Evolutionary conservation across 2,329 filamentous ascomycete species (phyloP).

Genomic region (Ambrosiella cleistominuta): DNA sequence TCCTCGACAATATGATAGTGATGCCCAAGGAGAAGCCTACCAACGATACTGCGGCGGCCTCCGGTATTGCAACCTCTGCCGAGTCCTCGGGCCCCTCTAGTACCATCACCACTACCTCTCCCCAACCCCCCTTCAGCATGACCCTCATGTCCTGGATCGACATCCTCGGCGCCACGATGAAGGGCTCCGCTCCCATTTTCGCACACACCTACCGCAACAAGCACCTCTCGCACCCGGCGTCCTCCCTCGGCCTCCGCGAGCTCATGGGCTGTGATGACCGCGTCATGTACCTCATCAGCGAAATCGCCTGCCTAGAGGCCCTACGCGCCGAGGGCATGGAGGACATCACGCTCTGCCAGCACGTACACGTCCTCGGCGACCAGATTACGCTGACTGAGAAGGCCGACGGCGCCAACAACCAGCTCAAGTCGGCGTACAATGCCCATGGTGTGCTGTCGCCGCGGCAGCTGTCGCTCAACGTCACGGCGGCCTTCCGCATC

Average conservation of each 20-base stretch:
- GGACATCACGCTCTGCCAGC: conserved; percentile 69
- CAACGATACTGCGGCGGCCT: not conserved
- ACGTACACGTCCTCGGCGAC: conserved; percentile 72
- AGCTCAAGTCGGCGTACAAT: conserved; percentile 27
- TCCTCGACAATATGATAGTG: not conserved
- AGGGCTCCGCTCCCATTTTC: conserved; percentile 68
- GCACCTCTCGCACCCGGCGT: conserved; percentile 51
- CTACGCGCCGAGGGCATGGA: conserved; percentile 72
- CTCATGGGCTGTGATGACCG: conserved; percentile 96
- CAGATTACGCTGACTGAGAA: conserved; percentile 72
- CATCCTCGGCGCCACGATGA: conserved; percentile 86
- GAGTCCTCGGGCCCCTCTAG: not conserved
- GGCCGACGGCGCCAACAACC: conserved; percentile 32
- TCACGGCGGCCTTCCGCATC: conserved; percentile 77
- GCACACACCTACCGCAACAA: conserved; percentile 93
- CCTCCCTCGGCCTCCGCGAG: conserved; percentile 59
- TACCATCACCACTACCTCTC: conserved; percentile 6
- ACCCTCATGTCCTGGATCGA: conserved; percentile 89
- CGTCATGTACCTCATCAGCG: conserved; percentile 95
- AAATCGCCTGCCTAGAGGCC: conserved; percentile 88
- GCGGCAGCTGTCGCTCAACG: conserved; percentile 70
- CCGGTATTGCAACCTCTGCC: not conserved
- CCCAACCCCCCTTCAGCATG: conserved; percentile 80
- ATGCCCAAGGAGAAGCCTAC: not conserved
- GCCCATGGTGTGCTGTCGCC: conserved; percentile 52